phyloP scores from a whole-genome alignment of 1,139 yeast genomes.

The Suhomyces maxii region DNA sequence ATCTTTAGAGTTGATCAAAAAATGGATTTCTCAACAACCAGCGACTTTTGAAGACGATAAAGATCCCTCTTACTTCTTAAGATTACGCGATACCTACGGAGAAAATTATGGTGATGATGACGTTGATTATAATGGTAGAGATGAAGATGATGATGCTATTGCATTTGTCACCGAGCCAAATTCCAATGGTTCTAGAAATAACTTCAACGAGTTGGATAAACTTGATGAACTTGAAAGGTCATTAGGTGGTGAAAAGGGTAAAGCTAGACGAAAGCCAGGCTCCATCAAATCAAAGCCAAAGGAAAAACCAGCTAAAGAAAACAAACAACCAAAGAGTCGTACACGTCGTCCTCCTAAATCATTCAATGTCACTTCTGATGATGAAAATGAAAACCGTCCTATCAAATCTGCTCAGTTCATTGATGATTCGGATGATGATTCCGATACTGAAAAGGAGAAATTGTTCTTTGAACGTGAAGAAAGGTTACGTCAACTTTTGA shows the following conservation, averaged over 20 bases:
- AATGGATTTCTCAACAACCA: slow-evolving; percentile 35
- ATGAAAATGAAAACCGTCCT: slow-evolving; percentile 16
- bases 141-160: slow-evolving; percentile 28
- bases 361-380: slow-evolving; percentile 22
- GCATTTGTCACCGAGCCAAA: slow-evolving; percentile 37
- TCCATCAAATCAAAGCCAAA: slow-evolving; percentile 9
- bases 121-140: slow-evolving; percentile 17
- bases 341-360: slow-evolving; percentile 20
- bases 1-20: slow-evolving; percentile 26
- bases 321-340: slow-evolving; percentile 4
- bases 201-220: slow-evolving; percentile 29
- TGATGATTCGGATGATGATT: slow-evolving; percentile 65
- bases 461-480: slow-evolving; percentile 62
- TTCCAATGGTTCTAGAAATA: slow-evolving; percentile 17
- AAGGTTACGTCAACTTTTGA: slow-evolving; percentile 45
- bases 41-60: slow-evolving; percentile 43
- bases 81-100: slow-evolving; percentile 24
- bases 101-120: slow-evolving; percentile 20
- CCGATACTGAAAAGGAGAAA: slow-evolving; percentile 57
- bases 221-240: slow-evolving; percentile 35
- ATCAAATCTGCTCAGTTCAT: slow-evolving; percentile 54
- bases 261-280: slow-evolving; percentile 21
- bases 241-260: slow-evolving; percentile 20
- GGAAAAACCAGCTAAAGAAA: slow-evolving; percentile 6
- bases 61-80: slow-evolving; percentile 38